Conservation (phyloP, 345 rosid genomes). For the Corymbia maculata region DNA sequence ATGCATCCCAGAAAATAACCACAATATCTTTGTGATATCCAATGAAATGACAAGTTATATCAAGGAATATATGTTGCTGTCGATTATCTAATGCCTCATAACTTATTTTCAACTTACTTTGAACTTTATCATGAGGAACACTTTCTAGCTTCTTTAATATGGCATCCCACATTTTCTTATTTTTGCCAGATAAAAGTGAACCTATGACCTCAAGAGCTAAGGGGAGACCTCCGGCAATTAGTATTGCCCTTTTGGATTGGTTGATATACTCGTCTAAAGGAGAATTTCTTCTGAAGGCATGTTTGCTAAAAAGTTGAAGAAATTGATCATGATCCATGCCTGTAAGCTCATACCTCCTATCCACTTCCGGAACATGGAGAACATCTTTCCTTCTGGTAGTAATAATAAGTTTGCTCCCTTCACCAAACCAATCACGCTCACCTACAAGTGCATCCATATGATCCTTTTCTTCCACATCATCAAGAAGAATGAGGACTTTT, state of each 20-base stretch:
- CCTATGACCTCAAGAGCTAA: neutral
- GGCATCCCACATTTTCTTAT: neutral
- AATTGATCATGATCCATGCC: fast-evolving
- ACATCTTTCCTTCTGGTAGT: too few species aligned
- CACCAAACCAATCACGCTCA: too few species aligned
- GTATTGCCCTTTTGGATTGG: neutral
- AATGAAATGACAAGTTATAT: too few species aligned
- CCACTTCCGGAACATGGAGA: too few species aligned
- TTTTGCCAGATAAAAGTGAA: neutral
- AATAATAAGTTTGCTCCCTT: too few species aligned
- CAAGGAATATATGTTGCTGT: too few species aligned
- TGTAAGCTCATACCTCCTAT: too few species aligned
- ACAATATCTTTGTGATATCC: too few species aligned
- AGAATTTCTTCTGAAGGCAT: neutral
- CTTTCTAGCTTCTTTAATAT: neutral
- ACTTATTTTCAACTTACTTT: neutral
- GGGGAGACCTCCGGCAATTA: neutral
- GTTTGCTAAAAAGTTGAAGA: neutral
- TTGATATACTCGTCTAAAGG: fast-evolving
- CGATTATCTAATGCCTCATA: neutral
- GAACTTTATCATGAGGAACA: neutral
- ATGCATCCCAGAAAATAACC: too few species aligned
- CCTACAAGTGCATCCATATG: too few species aligned
- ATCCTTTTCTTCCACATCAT: neutral
- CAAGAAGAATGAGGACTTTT: neutral